These are phyloP conservation scores for Ilex aquifolium DNA, from an alignment of 257 asterid species.

Conservation along the genomic window DNA sequence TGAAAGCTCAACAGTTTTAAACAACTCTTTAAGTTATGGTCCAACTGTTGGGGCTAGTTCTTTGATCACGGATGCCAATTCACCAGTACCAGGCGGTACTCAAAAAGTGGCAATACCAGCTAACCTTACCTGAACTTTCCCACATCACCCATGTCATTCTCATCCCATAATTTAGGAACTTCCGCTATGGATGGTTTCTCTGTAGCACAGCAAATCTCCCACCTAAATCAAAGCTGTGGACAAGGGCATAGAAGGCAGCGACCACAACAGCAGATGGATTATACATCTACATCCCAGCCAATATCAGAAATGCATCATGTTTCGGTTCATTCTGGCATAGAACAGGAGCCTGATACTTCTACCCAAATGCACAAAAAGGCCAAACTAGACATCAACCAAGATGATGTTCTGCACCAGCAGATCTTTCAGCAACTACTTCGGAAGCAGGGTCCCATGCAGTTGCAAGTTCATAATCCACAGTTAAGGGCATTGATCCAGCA, in stretches of 20 bases:
- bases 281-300: neutral
- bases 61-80: no score
- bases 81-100: no score
- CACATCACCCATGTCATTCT: no score
- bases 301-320: neutral
- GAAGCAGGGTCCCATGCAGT: slow-evolving; percentile 20
- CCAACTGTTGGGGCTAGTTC: slow-evolving; percentile 14
- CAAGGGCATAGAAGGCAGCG: slow-evolving; percentile 16
- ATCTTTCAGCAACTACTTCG: no score
- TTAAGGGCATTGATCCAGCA: neutral
- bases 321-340: no score
- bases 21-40: slow-evolving; percentile 11
- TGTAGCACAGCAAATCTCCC: no score
- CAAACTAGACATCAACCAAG: neutral
- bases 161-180: no score
- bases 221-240: slow-evolving; percentile 11
- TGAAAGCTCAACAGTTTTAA: slow-evolving; percentile 10
- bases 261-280: slow-evolving; percentile 13
- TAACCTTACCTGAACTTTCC: no score
- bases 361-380: neutral
- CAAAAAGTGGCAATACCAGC: slow-evolving; percentile 14
- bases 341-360: no score
- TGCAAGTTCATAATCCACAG: slow-evolving; percentile 7
- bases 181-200: no score
- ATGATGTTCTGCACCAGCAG: neutral